Evolutionary conservation across 352 stramenopile genomes (phyloP).

Genomic region (Peronospora belbahrii): DNA sequence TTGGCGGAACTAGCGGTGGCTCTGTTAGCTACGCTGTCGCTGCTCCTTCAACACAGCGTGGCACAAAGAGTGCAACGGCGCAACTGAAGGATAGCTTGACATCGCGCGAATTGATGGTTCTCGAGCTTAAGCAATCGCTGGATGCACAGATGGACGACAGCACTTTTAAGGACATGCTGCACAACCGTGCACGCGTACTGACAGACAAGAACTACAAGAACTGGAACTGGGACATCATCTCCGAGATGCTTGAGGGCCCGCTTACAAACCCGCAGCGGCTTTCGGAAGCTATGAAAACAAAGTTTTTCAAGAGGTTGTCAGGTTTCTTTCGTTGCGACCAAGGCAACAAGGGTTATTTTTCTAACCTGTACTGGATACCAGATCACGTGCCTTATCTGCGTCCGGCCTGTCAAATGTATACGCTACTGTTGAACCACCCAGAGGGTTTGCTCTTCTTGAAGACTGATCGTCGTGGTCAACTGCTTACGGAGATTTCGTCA

Average conservation of each 20-base stretch:
- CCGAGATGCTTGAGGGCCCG: slow-evolving; percentile 79
- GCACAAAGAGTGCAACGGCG: slow-evolving; percentile 33
- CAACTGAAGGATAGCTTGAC: slow-evolving; percentile 62
- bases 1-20: slow-evolving; percentile 16
- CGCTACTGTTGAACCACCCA: slow-evolving; percentile 76
- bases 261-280: slow-evolving; percentile 81
- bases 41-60: slow-evolving; percentile 25
- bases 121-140: slow-evolving; percentile 81
- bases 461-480: slow-evolving; percentile 74
- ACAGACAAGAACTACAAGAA: slow-evolving; percentile 88
- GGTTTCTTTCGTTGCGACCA: slow-evolving; percentile 87
- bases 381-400: slow-evolving; percentile 84
- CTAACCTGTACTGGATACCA: slow-evolving; percentile 84
- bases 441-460: slow-evolving; percentile 85
- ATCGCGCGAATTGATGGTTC: slow-evolving; percentile 80
- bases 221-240: slow-evolving; percentile 90
- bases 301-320: slow-evolving; percentile 87
- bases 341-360: slow-evolving; percentile 87
- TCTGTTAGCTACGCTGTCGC: slow-evolving; percentile 30
- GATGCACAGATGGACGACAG: slow-evolving; percentile 85
- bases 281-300: slow-evolving; percentile 88
- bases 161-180: slow-evolving; percentile 86
- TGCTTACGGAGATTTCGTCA: slow-evolving; percentile 81
- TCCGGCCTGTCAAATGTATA: slow-evolving; percentile 87
- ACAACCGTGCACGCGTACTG: slow-evolving; percentile 78